Percentiles rank a stretch among this genome's conserved stretches.
These are phyloP conservation scores for Luzula sylvatica DNA, from an alignment of 176 grass and related monocot genomes.

Conservation along the genomic window DNA sequence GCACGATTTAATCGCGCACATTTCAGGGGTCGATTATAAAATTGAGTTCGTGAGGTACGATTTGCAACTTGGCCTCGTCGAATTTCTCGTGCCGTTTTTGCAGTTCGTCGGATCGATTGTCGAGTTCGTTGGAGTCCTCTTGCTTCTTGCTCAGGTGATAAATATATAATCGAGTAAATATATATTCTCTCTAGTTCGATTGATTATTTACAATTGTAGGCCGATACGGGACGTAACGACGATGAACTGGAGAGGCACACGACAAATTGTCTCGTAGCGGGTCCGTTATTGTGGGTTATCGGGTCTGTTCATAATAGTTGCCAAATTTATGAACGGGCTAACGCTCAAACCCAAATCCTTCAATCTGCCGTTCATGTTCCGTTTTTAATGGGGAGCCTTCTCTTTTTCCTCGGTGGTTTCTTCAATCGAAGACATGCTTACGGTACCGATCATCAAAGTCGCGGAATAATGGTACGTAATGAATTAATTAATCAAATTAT, in stretches of 20 bases:
- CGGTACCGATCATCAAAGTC: not conserved
- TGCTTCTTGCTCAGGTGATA: constrained; percentile 28
- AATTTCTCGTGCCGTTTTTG: constrained; percentile 55
- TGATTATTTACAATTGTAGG: constrained; percentile 1
- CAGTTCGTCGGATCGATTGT: constrained; percentile 37
- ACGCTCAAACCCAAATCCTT: constrained; percentile 61
- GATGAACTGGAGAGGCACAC: constrained; percentile 21
- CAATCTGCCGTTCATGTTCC: constrained; percentile 66
- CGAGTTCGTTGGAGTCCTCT: constrained; percentile 21
- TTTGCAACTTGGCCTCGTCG: constrained; percentile 62
- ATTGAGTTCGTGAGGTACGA: constrained; percentile 48
- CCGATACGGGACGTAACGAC: constrained; percentile 1
- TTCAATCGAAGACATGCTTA: constrained; percentile 24
- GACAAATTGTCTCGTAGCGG: constrained; percentile 36
- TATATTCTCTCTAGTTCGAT: not conserved
- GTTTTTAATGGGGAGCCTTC: constrained; percentile 55
- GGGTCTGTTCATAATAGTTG: constrained; percentile 54
- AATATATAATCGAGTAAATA: not conserved
- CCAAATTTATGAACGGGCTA: constrained; percentile 78
- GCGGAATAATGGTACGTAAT: constrained; percentile 2
- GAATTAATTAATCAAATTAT: not conserved
- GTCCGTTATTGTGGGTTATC: constrained; percentile 47
- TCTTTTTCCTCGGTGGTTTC: constrained; percentile 51
- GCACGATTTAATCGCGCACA: constrained; percentile 64
- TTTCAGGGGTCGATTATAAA: constrained; percentile 49